These are phyloP conservation scores for Mycena sp. DNA, from an alignment of 1,284 basidiomycete species.

Conservation along the genomic window DNA sequence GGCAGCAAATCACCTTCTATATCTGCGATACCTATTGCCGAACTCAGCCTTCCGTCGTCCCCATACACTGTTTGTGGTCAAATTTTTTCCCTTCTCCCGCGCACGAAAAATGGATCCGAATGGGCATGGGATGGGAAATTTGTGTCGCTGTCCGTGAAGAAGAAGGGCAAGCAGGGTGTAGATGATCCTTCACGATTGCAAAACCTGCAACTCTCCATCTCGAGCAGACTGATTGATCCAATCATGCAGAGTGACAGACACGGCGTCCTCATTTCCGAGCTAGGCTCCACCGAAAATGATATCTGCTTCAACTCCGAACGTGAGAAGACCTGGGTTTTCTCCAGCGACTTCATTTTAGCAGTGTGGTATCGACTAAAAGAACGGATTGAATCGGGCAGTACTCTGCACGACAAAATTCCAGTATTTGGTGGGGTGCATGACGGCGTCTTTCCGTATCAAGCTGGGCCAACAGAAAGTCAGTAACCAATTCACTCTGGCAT, in stretches of 20 bases:
- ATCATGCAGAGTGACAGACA: not conserved
- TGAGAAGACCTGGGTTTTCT: conserved; percentile 15
- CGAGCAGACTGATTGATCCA: conserved; percentile 2
- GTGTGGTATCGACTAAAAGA: not conserved
- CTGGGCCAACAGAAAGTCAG: too few species aligned
- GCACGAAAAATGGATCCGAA: too few species aligned
- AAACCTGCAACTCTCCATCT: conserved; percentile 6
- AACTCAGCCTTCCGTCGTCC: not conserved
- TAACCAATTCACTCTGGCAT: too few species aligned
- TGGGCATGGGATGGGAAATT: too few species aligned
- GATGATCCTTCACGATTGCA: not conserved
- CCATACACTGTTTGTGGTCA: too few species aligned
- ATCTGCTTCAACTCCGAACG: not conserved
- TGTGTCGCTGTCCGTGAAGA: too few species aligned
- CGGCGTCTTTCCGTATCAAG: conserved; percentile 8
- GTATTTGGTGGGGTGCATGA: not conserved
- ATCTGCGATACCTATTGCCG: not conserved
- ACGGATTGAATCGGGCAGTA: not conserved
- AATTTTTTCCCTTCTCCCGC: too few species aligned
- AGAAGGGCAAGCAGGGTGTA: not conserved
- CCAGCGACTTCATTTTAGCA: not conserved
- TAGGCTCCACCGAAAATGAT: not conserved
- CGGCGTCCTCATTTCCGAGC: not conserved
- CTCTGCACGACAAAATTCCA: conserved; percentile 6
- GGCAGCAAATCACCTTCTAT: not conserved